A percentile compares a stretch with the other conserved stretches of the same genome.
Evolutionary conservation across 345 rosid species (phyloP).

Genomic region (Citrus australasica): DNA sequence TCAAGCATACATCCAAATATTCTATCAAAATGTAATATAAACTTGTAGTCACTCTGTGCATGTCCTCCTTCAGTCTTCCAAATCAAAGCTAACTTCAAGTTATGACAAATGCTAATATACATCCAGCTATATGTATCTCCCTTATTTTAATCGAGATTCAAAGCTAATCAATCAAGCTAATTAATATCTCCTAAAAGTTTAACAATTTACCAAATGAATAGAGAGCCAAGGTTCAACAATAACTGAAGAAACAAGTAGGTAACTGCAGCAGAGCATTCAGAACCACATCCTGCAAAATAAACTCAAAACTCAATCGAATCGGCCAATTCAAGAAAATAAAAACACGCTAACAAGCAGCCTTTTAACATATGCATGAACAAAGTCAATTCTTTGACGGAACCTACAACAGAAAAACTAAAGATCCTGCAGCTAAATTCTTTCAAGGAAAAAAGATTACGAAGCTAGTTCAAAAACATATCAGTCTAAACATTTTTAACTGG

Average conservation of each 20-base stretch:
- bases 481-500: not conserved
- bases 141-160: not conserved
- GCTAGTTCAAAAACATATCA: not conserved
- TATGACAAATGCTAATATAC: not conserved
- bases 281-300: not conserved
- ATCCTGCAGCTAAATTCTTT: constrained; percentile 2
- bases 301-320: constrained; percentile 6
- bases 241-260: not conserved
- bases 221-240: not conserved
- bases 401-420: not conserved
- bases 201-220: not conserved
- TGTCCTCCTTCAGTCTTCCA: not conserved
- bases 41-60: not conserved
- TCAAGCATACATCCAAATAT: not conserved
- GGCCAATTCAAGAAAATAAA: not conserved
- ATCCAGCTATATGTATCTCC: not conserved
- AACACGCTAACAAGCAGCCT: not conserved
- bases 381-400: not conserved
- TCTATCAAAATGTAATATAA: not conserved
- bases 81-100: not conserved
- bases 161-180: constrained; percentile 11
- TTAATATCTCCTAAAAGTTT: not conserved
- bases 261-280: not conserved
- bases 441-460: constrained; percentile 2
- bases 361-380: not conserved